phyloP scores from a whole-genome alignment of 1,284 basidiomycete genomes.

The Cystobasidiaceae sp. region DNA sequence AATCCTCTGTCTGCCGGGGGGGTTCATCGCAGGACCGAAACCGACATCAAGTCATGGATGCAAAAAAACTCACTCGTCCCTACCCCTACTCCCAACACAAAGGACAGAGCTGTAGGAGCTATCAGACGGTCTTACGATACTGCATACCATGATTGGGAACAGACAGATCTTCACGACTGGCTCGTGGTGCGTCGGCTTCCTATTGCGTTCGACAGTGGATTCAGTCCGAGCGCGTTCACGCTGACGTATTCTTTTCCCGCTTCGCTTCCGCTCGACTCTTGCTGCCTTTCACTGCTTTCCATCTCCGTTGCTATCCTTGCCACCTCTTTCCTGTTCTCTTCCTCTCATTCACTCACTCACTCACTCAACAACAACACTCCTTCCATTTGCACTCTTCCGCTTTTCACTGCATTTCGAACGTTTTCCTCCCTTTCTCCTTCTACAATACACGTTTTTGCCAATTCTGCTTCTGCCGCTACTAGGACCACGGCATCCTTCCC shows the following conservation, averaged over 20 bases:
- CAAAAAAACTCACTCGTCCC: conserved; percentile 31
- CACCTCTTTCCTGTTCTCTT: no score
- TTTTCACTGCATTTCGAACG: no score
- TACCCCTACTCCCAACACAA: conserved; percentile 32
- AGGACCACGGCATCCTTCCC: conserved; percentile 32
- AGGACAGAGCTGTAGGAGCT: conserved; percentile 31
- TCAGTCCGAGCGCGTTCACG: no score
- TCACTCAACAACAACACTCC: conserved; percentile 22
- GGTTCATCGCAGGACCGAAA: conserved; percentile 31
- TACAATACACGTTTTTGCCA: neutral
- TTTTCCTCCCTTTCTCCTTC: neutral
- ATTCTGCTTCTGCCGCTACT: neutral
- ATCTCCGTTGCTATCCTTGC: no score
- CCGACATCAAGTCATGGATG: conserved; percentile 34
- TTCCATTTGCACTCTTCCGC: no score
- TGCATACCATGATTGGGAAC: conserved; percentile 34
- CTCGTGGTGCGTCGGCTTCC: conserved; percentile 27
- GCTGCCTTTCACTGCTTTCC: no score
- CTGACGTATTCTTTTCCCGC: no score
- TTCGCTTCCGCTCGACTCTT: no score
- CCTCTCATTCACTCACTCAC: no score
- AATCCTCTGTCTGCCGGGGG: conserved; percentile 29
- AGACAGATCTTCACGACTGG: conserved; percentile 34
- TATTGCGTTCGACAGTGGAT: no score
- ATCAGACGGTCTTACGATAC: conserved; percentile 38